Evolutionary conservation across 371 early-diverging fungal genomes (phyloP).

Genomic region (Mortierella sp.): DNA sequence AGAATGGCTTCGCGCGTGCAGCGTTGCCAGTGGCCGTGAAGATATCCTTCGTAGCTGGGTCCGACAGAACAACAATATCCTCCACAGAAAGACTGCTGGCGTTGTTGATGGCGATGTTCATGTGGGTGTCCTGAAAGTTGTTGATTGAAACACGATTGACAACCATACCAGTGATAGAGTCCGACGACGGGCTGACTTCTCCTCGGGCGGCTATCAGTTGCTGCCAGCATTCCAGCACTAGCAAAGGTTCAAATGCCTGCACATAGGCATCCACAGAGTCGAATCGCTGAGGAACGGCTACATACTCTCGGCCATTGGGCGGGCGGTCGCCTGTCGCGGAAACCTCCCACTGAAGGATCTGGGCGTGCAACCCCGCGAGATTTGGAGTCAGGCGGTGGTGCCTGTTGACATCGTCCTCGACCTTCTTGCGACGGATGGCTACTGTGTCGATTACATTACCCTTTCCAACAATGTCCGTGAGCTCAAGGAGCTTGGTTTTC

Average conservation of each 20-base stretch:
- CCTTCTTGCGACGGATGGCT: conserved; percentile 36
- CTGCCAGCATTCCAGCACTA: conserved; percentile 89
- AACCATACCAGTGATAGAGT: conserved; percentile 62
- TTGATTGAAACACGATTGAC: conserved; percentile 76
- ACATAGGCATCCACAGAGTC: conserved; percentile 72
- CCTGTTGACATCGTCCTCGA: conserved; percentile 45
- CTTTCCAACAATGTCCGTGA: conserved; percentile 35
- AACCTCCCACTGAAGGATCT: conserved; percentile 70
- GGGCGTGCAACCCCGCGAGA: conserved; percentile 62
- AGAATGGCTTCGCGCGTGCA: conserved; percentile 59
- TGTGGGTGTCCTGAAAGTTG: conserved; percentile 81
- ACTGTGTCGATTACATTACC: conserved; percentile 22
- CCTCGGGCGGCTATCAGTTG: conserved; percentile 83
- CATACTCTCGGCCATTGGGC: conserved; percentile 56
- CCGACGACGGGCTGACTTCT: conserved; percentile 63
- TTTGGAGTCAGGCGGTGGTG: conserved; percentile 65
- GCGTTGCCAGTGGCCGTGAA: conserved; percentile 33
- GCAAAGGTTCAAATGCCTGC: conserved; percentile 82
- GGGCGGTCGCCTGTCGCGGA: conserved; percentile 62
- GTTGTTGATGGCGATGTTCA: conserved; percentile 56
- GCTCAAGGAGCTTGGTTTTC: conserved; percentile 52
- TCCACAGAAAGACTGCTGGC: conserved; percentile 44
- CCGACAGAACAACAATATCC: conserved; percentile 40
- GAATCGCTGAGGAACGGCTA: conserved; percentile 72
- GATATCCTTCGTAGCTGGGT: conserved; percentile 43